Evolutionary conservation across 805 yeast species (phyloP), one percentile per base, ranked within the genome.

Genomic region (Kluyveromyces lactis): DNA sequence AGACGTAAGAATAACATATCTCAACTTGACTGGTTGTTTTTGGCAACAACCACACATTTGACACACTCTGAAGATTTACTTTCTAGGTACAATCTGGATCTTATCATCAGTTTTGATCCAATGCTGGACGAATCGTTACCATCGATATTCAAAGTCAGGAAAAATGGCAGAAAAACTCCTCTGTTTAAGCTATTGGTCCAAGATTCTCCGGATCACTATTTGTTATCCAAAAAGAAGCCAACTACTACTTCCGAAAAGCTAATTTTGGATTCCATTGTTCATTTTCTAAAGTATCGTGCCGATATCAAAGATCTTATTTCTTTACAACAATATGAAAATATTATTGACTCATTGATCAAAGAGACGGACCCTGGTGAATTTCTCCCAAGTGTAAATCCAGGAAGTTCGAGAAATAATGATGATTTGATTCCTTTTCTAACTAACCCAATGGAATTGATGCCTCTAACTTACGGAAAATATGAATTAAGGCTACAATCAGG

Each of bases 91-190:
- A 51, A 58, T 26, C 52, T 72, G 36, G 71, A 73, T 44, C 50
- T 66, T 26, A 66, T 75, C 18, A 51, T 75, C 1, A 66, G 77
- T n/a, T 64, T 75, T 43, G 79, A 75, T 53, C 64, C 73, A 4
- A 34, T 52, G 31, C 31, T 70, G 23, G 58, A 63, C 35, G 62
- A 58, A 21, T 39, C 48, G 13, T 48, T 61, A 27, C 58, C 56
- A 5, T 58, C 61, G 17, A 44, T 67, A 18, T 52, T 49, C 12
- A 49, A 43, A 18, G 36, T 60, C 18, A 50, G 63, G 39, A 34
- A 15, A 26, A 26, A 38, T 46, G 44, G 47, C 17, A 26, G 49
- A 10, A 33, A 39, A 18, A 56, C 69, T 1, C 79, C 79, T 2
- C 53, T 74, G 18, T 49, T 75, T 5, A 73, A 70, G 48, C 60